Evolutionary conservation across 2,329 filamentous ascomycete genomes (phyloP), one percentile per base, ranked within the genome.

Genomic region (Ophiocordyceps sinensis): DNA sequence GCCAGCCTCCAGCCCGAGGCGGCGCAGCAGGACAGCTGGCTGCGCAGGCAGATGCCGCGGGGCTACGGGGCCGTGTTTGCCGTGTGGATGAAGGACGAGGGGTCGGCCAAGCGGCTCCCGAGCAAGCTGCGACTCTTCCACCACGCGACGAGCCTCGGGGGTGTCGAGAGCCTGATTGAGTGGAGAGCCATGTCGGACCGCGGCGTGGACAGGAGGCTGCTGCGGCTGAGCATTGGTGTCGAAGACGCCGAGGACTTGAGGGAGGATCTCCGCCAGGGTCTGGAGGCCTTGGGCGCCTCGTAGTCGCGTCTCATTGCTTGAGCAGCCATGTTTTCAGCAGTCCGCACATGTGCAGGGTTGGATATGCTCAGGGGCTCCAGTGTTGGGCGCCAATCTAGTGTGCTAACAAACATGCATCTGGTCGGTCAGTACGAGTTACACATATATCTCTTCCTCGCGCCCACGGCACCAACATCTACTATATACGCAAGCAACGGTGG

Each of bases 131-230:
- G 68, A 3, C 71, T 94, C 36, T 96, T 96, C 66, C 85, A 94
- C 52, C 91, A 98, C 61, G 91, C 91, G 6, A 98, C 91, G 3
- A 93, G 85, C 59, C 63, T 96, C 26, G 91, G 91, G 3, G 89
- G 91, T 5, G 86, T 96, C 10, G 91, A 96, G 72, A 91, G 85
- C 54, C 63, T 96, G 66, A 88, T 98, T 51, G 91, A 98, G 71
- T 98, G 91, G 91, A 72, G 91, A 44, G 76, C 82, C 38, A 91
- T 98, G 85, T 81, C 79, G 44, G 91, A 98, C 66, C 53, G 62
- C 3, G 68, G 59, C 1, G 79, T 93, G 32, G 85, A 93, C 55
- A 73, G 69, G 54, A 68, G 75, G 43, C 59, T 96, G 57, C 54
- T 95, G 60, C 67, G 91, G 40, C 65, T 98, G 28, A 95, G 88